Conservation (phyloP, 192 early-diverging fungal species). For the Funneliformis geosporum region DNA sequence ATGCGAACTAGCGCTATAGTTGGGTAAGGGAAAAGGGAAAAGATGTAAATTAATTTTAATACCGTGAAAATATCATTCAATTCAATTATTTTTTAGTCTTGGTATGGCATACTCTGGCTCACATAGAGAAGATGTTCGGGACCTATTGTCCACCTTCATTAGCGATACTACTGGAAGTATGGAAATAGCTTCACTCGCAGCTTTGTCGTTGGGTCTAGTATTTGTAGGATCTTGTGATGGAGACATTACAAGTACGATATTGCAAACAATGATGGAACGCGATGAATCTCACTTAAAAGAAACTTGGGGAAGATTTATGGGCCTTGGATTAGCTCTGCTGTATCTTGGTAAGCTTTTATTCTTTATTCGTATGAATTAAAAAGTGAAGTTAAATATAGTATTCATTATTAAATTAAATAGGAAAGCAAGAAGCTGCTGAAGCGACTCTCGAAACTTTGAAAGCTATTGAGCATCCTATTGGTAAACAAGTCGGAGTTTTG, state of each 20-base stretch:
- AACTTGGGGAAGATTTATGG: slow-evolving; percentile 89
- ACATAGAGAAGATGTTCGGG: slow-evolving; percentile 79
- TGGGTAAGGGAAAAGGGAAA: slow-evolving; percentile 54
- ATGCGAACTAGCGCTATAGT: slow-evolving; percentile 81
- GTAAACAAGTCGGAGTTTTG: slow-evolving; percentile 84
- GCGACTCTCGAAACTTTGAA: slow-evolving; percentile 92
- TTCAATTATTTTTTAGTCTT: slow-evolving; percentile 48
- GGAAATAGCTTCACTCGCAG: slow-evolving; percentile 88
- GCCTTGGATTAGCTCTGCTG: slow-evolving; percentile 86
- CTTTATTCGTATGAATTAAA: neutral
- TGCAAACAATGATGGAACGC: slow-evolving; percentile 95
- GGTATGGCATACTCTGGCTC: slow-evolving; percentile 95
- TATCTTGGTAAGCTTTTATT: slow-evolving; percentile 67
- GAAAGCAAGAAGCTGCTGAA: slow-evolving; percentile 87
- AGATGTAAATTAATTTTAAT: neutral
- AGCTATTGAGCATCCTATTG: slow-evolving; percentile 91
- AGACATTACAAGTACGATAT: slow-evolving; percentile 87
- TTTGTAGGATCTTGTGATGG: slow-evolving; percentile 88
- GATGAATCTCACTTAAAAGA: slow-evolving; percentile 85
- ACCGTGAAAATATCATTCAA: neutral
- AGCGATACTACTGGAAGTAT: slow-evolving; percentile 79
- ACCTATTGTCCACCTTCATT: slow-evolving; percentile 79
- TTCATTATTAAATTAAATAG: slow-evolving; percentile 30
- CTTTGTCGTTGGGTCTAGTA: slow-evolving; percentile 88
- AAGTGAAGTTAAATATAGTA: neutral